Conservation (phyloP, 129 eudicot genomes). For the Arctium lappa region DNA sequence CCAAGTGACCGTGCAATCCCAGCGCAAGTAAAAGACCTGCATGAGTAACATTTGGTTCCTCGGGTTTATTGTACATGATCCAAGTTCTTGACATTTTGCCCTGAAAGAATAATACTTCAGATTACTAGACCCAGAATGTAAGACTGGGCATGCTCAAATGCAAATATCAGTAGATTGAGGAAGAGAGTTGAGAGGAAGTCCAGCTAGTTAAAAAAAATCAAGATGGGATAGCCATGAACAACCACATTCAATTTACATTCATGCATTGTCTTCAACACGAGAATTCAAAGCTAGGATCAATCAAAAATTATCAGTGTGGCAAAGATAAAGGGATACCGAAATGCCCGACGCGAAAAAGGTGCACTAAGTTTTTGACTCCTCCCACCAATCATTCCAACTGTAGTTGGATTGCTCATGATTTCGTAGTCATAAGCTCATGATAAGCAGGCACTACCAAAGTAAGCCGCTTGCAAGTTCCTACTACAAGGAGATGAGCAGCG, state of each 20-base stretch:
- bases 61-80: conserved; percentile 88
- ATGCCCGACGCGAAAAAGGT: not conserved
- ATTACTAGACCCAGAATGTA: conserved; percentile 17
- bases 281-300: not conserved
- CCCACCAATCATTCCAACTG: not conserved
- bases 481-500: not conserved
- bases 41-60: conserved; percentile 82
- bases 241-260: not conserved
- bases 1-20: conserved; percentile 90
- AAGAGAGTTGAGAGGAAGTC: not conserved
- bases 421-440: not conserved
- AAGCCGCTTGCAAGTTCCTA: not conserved
- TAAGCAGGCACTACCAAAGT: not conserved
- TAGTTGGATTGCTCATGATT: not conserved
- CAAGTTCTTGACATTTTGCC: conserved; percentile 97
- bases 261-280: not conserved
- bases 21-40: conserved; percentile 94
- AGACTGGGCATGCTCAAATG: not conserved
- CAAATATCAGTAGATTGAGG: not conserved
- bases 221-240: not conserved
- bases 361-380: not conserved
- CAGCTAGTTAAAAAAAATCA: not conserved
- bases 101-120: conserved; percentile 38
- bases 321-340: not conserved
- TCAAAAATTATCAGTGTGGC: not conserved